Evolutionary conservation across 805 yeast species (phyloP).

Genomic region (Candida adriatica): DNA sequence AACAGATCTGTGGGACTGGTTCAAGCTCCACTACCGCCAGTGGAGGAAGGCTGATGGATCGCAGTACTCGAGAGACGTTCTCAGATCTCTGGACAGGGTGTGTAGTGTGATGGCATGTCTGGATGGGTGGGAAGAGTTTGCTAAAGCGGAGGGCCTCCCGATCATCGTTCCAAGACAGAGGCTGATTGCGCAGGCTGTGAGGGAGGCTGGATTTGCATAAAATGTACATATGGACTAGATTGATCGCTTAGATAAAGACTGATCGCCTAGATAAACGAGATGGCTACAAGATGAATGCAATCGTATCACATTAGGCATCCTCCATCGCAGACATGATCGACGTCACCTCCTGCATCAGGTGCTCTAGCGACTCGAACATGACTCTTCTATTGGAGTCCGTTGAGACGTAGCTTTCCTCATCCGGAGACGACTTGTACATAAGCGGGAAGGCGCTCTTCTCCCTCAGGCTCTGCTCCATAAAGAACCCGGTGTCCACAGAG

Average conservation of each 20-base stretch:
- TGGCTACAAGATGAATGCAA: too few relatives aligned
- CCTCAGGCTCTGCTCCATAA: conserved; percentile 10
- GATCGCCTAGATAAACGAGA: too few relatives aligned
- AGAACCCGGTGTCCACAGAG: conserved; percentile 21
- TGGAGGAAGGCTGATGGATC: conserved; percentile 45
- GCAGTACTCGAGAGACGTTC: too few relatives aligned
- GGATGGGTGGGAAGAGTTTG: too few relatives aligned
- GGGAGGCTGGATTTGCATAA: too few relatives aligned
- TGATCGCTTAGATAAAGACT: too few relatives aligned
- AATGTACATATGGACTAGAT: too few relatives aligned
- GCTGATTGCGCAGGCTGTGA: too few relatives aligned
- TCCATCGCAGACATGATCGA: conserved; percentile 9
- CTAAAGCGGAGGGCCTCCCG: too few relatives aligned
- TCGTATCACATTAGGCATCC: neutral
- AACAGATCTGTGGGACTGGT: conserved; percentile 65
- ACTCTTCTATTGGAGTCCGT: conserved; percentile 9
- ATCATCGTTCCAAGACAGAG: too few relatives aligned
- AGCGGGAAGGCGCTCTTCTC: conserved; percentile 3
- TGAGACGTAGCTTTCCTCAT: conserved; percentile 3
- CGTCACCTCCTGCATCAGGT: conserved; percentile 17
- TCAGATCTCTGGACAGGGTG: too few relatives aligned
- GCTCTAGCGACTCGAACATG: conserved; percentile 18
- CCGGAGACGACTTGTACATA: conserved; percentile 8
- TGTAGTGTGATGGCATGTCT: too few relatives aligned
- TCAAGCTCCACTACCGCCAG: conserved; percentile 39